A percentile compares a stretch with the other conserved stretches of the same genome.
Evolutionary conservation across 2,329 filamentous ascomycete species (phyloP).

Genomic region (Xylaria sp.): DNA sequence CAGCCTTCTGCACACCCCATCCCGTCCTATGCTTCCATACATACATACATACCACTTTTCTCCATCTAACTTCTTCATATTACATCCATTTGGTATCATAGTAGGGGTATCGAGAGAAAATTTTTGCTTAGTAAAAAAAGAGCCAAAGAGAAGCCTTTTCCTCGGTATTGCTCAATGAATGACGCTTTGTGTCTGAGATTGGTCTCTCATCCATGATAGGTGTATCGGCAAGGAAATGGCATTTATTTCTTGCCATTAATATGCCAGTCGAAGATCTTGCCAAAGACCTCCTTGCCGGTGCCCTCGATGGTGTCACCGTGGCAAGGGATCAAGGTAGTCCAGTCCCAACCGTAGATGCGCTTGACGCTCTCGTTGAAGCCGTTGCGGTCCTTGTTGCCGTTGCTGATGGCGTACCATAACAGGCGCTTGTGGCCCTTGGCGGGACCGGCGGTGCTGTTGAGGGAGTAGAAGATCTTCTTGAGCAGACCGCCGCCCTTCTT

Average conservation of each 20-base stretch:
- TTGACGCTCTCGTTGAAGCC: slow-evolving; percentile 77
- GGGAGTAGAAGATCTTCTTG: slow-evolving; percentile 58
- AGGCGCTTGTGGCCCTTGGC: slow-evolving; percentile 83
- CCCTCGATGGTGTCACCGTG: slow-evolving; percentile 90
- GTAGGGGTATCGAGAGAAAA: slow-evolving; percentile 36
- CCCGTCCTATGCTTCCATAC: neutral
- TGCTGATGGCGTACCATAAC: slow-evolving; percentile 78
- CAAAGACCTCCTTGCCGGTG: slow-evolving; percentile 78
- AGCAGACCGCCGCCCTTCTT: slow-evolving; percentile 52
- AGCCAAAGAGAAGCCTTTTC: slow-evolving; percentile 22
- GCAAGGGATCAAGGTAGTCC: slow-evolving; percentile 86
- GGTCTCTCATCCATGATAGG: no score
- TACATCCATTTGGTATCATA: slow-evolving; percentile 40
- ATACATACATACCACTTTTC: neutral
- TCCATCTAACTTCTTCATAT: slow-evolving; percentile 35
- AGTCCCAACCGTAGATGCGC: slow-evolving; percentile 83
- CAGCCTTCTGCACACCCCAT: slow-evolving; percentile 19
- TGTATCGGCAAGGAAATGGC: neutral
- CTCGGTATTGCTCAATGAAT: slow-evolving; percentile 26
- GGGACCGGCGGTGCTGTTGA: slow-evolving; percentile 72
- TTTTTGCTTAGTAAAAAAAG: slow-evolving; percentile 30
- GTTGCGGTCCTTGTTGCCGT: slow-evolving; percentile 64
- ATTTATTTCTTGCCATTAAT: slow-evolving; percentile 59
- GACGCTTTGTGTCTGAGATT: slow-evolving; percentile 11
- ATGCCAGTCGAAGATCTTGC: slow-evolving; percentile 87